These are phyloP conservation scores for Aspergillus asperescens DNA, from an alignment of 495 filamentous ascomycete species.

Conservation along the genomic window DNA sequence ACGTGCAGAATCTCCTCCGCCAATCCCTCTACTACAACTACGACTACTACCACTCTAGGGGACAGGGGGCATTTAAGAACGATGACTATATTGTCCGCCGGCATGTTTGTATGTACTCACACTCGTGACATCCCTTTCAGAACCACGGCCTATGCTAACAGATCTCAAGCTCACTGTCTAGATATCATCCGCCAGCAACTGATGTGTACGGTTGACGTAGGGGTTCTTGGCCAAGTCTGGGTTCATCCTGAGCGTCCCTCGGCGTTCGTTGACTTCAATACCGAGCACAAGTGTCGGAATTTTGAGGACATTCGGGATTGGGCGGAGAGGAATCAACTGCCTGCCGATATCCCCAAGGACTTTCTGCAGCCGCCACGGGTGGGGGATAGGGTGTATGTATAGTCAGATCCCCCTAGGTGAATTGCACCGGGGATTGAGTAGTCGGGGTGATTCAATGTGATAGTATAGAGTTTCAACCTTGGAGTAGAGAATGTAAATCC, in stretches of 20 bases:
- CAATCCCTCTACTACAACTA: constrained; percentile 53
- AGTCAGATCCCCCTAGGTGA: too few species aligned
- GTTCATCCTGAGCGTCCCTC: constrained; percentile 29
- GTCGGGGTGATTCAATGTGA: too few species aligned
- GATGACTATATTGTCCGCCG: constrained; percentile 42
- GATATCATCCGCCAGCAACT: constrained; percentile 48
- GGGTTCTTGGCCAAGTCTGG: constrained; percentile 48
- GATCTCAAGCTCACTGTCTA: constrained; percentile 40
- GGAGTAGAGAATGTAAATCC: too few species aligned
- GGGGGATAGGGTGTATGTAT: neutral
- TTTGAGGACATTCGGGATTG: constrained; percentile 45
- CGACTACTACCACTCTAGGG: constrained; percentile 46
- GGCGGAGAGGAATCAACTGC: constrained; percentile 43
- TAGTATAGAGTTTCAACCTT: too few species aligned
- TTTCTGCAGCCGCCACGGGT: neutral
- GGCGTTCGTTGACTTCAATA: constrained; percentile 50
- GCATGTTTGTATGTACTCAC: constrained; percentile 40
- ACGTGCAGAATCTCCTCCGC: constrained; percentile 46
- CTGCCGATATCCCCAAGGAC: constrained; percentile 5
- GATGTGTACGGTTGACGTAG: constrained; percentile 47
- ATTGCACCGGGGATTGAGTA: too few species aligned
- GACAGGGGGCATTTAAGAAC: constrained; percentile 47
- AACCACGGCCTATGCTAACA: neutral
- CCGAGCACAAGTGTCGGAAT: constrained; percentile 47
- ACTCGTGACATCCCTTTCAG: neutral